Evolutionary conservation across 805 yeast species (phyloP), one percentile per base, ranked within the genome.

Genomic region (Dipodascus geniculatus): DNA sequence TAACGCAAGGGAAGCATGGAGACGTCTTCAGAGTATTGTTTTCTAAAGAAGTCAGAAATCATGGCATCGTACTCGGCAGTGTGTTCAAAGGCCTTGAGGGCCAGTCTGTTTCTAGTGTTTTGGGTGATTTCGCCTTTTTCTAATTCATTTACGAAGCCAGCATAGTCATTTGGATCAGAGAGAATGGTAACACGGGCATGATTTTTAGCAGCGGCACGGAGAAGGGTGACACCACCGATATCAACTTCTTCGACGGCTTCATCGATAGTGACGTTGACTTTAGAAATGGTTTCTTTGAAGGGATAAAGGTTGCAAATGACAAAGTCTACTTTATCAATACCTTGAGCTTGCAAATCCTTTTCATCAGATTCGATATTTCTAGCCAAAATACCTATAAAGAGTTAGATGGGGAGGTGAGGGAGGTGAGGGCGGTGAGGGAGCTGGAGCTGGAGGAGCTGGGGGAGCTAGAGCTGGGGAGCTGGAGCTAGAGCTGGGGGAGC

Each of bases 201-300:
- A 75, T 93, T 93, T 76, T 93, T 93, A 59, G 99, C 99, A 56
- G 99, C 99, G 49, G 99, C 99, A 74, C 99, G 84, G 68, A 93
- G 78, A 60, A 93, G 76, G 48, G 99, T 93, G 56, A 93, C 99
- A 70, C 99, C 95, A 65, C 99, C 99, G 67, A 93, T 93, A 69
- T 93, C 99, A 63, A 93, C 84, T 72, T 93, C 98, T 76, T 93
- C 99, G 53, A 93, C 97, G 20, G 99, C 99, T 76, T 93, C 99
- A 42, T 82, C 90, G 60, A 93, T 81, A 48, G 98, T 93, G 59
- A 93, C 99, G 59, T 93, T 89, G 63, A 87, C 88, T 71, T 91
- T 91, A 59, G 96, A 85, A 57, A 93, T 87, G 51, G 99, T 93
- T 74, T 93, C 96, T 75, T 91, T 88, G 82, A 93, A 93, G 23